These are phyloP conservation scores for Davidsoniella australis DNA, from an alignment of 2,329 filamentous ascomycete genomes.

Conservation along the genomic window DNA sequence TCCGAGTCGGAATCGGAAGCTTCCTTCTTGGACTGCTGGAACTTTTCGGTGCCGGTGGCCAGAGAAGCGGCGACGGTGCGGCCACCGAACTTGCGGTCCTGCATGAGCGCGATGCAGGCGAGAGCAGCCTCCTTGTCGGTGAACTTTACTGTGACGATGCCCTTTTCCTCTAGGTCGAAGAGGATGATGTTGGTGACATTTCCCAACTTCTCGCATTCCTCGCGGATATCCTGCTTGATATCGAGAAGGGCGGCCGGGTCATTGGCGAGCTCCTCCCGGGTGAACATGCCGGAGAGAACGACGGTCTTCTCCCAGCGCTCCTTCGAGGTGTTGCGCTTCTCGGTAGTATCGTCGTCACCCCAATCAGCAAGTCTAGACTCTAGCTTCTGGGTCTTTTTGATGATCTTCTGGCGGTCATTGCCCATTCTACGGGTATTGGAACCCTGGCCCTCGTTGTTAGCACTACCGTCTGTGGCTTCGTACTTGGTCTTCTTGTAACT, in stretches of 20 bases:
- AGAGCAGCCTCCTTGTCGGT: slow-evolving; percentile 50
- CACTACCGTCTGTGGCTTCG: slow-evolving; percentile 25
- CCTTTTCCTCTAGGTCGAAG: slow-evolving; percentile 72
- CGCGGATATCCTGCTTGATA: slow-evolving; percentile 85
- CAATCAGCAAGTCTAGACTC: slow-evolving; percentile 87
- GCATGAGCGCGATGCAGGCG: slow-evolving; percentile 58
- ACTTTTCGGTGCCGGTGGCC: slow-evolving; percentile 54
- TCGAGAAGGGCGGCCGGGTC: slow-evolving; percentile 71
- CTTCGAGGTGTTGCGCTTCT: slow-evolving; percentile 27
- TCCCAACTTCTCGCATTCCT: slow-evolving; percentile 76
- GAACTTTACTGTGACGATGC: slow-evolving; percentile 76
- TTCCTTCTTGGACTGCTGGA: slow-evolving; percentile 46
- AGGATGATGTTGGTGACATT: slow-evolving; percentile 80
- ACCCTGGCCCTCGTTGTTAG: slow-evolving; percentile 17
- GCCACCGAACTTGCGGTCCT: slow-evolving; percentile 64
- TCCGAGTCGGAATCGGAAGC: slow-evolving; percentile 8
- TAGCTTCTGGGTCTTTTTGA: slow-evolving; percentile 77
- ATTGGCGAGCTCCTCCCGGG: slow-evolving; percentile 64
- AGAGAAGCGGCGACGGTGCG: slow-evolving; percentile 55
- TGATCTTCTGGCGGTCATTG: slow-evolving; percentile 74
- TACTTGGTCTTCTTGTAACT: slow-evolving; percentile 84
- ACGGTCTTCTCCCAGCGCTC: slow-evolving; percentile 60
- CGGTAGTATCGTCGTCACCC: slow-evolving; percentile 59
- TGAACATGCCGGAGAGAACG: slow-evolving; percentile 87
- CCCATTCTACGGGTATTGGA: slow-evolving; percentile 30